Base-by-base conservation (phyloP, 163 green algal genomes). In the Trebouxiophyceae sp. region DNA sequence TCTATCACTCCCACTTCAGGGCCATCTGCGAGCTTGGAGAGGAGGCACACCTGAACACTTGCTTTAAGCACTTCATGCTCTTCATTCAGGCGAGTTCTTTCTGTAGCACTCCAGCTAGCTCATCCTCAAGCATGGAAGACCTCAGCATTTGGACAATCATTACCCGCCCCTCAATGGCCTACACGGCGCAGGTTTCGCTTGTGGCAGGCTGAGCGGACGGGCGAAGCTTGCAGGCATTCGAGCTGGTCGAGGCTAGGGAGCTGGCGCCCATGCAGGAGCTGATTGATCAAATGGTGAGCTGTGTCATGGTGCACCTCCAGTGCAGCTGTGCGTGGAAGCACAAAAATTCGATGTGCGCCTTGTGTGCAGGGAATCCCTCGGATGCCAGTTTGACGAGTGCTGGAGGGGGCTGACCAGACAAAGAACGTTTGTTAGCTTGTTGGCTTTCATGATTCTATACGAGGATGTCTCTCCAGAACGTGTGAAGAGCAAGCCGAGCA, bases 41-140 rank as follows among this genome's bases (percentile, higher is more conserved):
- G 70, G 91, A 98, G 71, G 88, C 93, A 3, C 94, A 99, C 78
- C 79, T 99, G n/a, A 99, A 99, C 84, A 99, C 93, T 24, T 97
- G 90, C 81, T 99, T 99, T 86, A 97, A 97, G 74, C 94, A 99
- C 83, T 99, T 99, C 80, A 95, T 99, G 65, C 88, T 91, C 67
- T 99, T 98, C 69, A 88, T 83, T 0, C 70, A 83, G 77, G 90
- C 89, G 44, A 67, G 72, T 31, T n/a, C n/a, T n/a, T n/a, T n/a
- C n/a, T n/a, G n/a, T n/a, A n/a, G n/a, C n/a, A 6, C 2, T n/a
- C 59, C 2, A 16, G 8, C 39, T 16, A 16, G 39, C 39, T 50
- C 16, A 56, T 6, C 5, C 31, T 3, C 5, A 31, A 28, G 62
- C 19, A 2, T n/a, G 31, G 5, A 32, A 33, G 7, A 28, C 60